Evolutionary conservation across 1,284 basidiomycete species (phyloP).

Genomic region (Ceratobasidium sp.): DNA sequence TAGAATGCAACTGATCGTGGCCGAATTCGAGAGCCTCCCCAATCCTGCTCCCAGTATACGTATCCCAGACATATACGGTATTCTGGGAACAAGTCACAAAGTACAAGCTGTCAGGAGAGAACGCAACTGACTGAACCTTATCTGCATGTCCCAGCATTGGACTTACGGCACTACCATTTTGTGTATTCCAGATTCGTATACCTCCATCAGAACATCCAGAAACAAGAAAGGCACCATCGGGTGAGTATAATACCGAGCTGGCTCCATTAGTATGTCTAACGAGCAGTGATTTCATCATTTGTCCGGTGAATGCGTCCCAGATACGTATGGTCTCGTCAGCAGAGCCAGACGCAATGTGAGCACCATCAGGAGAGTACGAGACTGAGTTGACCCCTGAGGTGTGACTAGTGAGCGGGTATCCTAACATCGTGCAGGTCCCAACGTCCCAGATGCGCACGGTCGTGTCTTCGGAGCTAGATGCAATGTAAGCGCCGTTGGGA

Average conservation of each 20-base stretch:
- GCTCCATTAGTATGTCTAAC: not conserved
- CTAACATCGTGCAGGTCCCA: not conserved
- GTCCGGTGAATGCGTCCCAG: slow-evolving; percentile 10
- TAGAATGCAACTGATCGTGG: too few relatives aligned
- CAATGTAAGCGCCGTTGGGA: not conserved
- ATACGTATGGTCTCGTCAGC: not conserved
- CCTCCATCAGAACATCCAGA: too few relatives aligned
- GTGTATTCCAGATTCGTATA: too few relatives aligned
- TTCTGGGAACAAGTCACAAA: too few relatives aligned
- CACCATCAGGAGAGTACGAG: slow-evolving; percentile 10
- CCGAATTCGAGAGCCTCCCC: too few relatives aligned
- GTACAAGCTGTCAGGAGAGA: too few relatives aligned
- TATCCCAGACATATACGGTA: too few relatives aligned
- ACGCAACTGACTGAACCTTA: too few relatives aligned
- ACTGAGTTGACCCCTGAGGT: slow-evolving; percentile 1
- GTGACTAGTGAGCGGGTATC: not conserved
- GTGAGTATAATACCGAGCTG: slow-evolving; percentile 6
- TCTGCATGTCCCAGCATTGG: too few relatives aligned
- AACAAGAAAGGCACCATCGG: not conserved
- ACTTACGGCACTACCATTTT: too few relatives aligned
- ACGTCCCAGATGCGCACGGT: slow-evolving; percentile 13
- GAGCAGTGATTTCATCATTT: not conserved
- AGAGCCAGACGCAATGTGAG: not conserved
- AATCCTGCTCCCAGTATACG: too few relatives aligned
- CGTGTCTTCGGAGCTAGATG: slow-evolving; percentile 2